A percentile compares a stretch with the other conserved stretches of the same genome.
Conservation (phyloP, 75 land plant species). For the Azolla pinnata region DNA sequence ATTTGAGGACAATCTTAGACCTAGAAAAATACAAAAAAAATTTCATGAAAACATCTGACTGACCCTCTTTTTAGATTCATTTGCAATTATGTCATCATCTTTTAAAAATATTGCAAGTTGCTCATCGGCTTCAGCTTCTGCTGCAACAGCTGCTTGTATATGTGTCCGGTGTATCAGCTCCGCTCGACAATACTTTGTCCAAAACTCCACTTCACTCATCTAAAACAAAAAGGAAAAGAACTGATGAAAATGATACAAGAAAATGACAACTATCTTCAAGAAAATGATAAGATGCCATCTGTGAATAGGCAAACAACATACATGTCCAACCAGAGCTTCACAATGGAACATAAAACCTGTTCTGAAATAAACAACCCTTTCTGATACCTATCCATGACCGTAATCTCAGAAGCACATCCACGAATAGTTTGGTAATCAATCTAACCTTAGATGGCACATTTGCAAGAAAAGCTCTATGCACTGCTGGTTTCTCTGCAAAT, state of each 20-base stretch:
- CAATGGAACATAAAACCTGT: no score
- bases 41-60: neutral
- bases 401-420: no score
- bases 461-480: slow-evolving; percentile 72
- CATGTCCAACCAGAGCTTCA: no score
- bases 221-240: no score
- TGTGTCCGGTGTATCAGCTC: slow-evolving; percentile 76
- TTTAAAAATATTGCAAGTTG: slow-evolving; percentile 82
- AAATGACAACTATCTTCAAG: slow-evolving; percentile 5
- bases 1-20: neutral
- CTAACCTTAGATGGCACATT: slow-evolving; percentile 72
- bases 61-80: slow-evolving; percentile 63
- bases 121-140: slow-evolving; percentile 98
- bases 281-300: neutral
- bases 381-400: no score
- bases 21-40: neutral
- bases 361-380: no score
- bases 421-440: no score
- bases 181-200: slow-evolving; percentile 92
- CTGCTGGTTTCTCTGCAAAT: slow-evolving; percentile 97
- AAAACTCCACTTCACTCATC: slow-evolving; percentile 84
- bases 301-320: slow-evolving; percentile 3
- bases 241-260: no score
- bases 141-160: slow-evolving; percentile 72
- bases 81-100: slow-evolving; percentile 72